Base-by-base conservation (phyloP, 2,329 filamentous ascomycete genomes). In the Venturia carpophila region DNA sequence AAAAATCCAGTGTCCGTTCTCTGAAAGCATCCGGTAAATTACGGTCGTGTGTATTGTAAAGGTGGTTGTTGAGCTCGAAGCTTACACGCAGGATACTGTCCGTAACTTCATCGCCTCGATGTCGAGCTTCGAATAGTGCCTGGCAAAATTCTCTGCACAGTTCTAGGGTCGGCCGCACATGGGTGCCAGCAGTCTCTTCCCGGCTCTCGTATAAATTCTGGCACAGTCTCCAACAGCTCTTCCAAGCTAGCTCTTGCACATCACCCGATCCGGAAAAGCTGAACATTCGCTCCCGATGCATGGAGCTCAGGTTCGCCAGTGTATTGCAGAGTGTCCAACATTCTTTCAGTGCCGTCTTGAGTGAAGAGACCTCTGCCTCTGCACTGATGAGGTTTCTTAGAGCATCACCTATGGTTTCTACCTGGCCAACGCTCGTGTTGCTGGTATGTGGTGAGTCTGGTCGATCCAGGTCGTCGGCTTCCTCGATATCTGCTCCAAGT, bases 311-410 rank as follows among this genome's bases (percentile, higher is more conserved):
- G 68, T 84, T 90, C 27, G 91, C 91, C 41, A 97, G 79, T 0
- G 92, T 96, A 72, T 96, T 97, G 78, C 92, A 97, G 17, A 97
- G 79, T 0, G 88, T 95, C 92, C 92, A 97, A 75, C 92, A 96
- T 77, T 96, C 91, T 67, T 89, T 85, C 19, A 97, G 80, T 2
- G 92, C 91, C 39, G 85, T 85, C 67, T 85, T 85, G n/a, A 96
- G 79, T 9, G 88, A 87, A 34, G 77, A 79, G 30, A 90, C 79
- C 70, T 91, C 87, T 62, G 81, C 79, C 65, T 85, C 79, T n/a
- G 83, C 80, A 65, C 84, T 79, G 67, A 83, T 84, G 41, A 82
- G 80, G 71, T 82, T 81, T 58, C 84, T 79, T 65, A 87, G 82
- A 39, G 80, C 80, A 65, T 87, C 74, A 24, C 75, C 76, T 73